A percentile compares a stretch with the other conserved stretches of the same genome.
These are phyloP conservation scores for Suhomyces emberorum DNA, from an alignment of 805 yeast species.

Conservation along the genomic window DNA sequence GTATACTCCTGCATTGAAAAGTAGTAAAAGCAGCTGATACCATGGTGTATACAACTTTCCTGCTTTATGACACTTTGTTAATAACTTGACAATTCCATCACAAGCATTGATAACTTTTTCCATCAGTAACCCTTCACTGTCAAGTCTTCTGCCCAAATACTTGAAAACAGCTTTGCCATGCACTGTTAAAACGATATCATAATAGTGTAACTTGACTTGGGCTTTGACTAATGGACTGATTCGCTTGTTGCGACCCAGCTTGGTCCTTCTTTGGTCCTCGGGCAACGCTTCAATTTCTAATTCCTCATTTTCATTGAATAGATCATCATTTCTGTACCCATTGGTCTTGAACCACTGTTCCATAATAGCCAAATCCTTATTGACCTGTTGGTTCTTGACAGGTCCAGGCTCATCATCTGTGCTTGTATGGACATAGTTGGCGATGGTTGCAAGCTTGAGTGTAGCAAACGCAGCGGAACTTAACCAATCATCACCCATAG, in stretches of 20 bases:
- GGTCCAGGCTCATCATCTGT: constrained; percentile 22
- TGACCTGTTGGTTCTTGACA: constrained; percentile 29
- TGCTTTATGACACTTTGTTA: constrained; percentile 26
- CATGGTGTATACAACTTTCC: constrained; percentile 44
- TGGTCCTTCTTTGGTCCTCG: background rate
- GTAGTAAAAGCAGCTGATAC: constrained; percentile 45
- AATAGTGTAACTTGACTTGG: constrained; percentile 39
- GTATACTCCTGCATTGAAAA: constrained; percentile 44
- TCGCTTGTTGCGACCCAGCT: constrained; percentile 3
- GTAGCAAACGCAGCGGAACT: constrained; percentile 45
- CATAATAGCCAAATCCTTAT: constrained; percentile 27
- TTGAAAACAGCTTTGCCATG: constrained; percentile 35
- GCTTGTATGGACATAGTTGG: constrained; percentile 34
- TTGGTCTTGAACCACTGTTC: constrained; percentile 31
- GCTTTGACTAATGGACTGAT: constrained; percentile 24
- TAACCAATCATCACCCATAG: constrained; percentile 46
- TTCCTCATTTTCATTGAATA: constrained; percentile 6
- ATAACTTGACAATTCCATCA: constrained; percentile 26
- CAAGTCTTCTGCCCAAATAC: constrained; percentile 29
- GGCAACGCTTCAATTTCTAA: constrained; percentile 1
- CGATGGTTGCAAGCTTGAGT: constrained; percentile 41
- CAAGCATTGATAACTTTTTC: constrained; percentile 30
- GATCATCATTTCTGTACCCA: constrained; percentile 30
- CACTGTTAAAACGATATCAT: constrained; percentile 32
- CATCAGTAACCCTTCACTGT: constrained; percentile 29